These are phyloP conservation scores for Ceratocystis cubensis DNA, from an alignment of 2,329 filamentous ascomycete genomes.

Conservation along the genomic window DNA sequence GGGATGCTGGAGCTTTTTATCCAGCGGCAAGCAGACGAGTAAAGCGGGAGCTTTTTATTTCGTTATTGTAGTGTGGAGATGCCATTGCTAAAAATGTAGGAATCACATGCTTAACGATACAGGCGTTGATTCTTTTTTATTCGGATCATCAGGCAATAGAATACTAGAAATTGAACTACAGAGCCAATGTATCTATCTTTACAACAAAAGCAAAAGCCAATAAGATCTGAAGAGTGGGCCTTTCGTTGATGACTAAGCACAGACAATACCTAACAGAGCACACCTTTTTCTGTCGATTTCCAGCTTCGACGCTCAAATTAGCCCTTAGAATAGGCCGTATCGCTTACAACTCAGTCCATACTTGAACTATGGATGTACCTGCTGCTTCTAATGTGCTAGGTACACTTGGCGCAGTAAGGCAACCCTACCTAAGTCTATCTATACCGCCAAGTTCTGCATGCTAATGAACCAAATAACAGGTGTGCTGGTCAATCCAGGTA, in stretches of 20 bases:
- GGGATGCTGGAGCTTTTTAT: conserved; percentile 58
- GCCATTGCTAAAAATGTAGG: neutral
- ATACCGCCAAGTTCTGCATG: neutral
- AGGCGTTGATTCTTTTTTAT: neutral
- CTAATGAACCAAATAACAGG: conserved; percentile 22
- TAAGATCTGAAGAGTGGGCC: too few species aligned
- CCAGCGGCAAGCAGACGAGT: conserved; percentile 22
- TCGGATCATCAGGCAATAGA: neutral
- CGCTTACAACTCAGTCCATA: neutral
- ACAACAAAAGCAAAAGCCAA: too few species aligned
- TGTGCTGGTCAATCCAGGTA: conserved; percentile 56
- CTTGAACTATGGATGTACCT: conserved; percentile 38
- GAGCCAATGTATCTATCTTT: neutral
- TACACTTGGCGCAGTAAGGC: conserved; percentile 43
- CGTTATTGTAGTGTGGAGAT: neutral
- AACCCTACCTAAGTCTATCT: neutral
- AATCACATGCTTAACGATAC: neutral
- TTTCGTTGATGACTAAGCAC: too few species aligned
- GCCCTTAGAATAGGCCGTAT: too few species aligned
- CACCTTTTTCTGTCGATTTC: too few species aligned
- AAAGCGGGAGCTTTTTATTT: neutral
- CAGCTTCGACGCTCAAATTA: too few species aligned
- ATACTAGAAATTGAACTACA: neutral
- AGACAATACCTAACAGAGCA: too few species aligned
- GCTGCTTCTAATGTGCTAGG: conserved; percentile 46